A percentile compares a stretch with the other conserved stretches of the same genome.
Evolutionary conservation across 306 rosid species (phyloP).

Genomic region (Corylus avellana): DNA sequence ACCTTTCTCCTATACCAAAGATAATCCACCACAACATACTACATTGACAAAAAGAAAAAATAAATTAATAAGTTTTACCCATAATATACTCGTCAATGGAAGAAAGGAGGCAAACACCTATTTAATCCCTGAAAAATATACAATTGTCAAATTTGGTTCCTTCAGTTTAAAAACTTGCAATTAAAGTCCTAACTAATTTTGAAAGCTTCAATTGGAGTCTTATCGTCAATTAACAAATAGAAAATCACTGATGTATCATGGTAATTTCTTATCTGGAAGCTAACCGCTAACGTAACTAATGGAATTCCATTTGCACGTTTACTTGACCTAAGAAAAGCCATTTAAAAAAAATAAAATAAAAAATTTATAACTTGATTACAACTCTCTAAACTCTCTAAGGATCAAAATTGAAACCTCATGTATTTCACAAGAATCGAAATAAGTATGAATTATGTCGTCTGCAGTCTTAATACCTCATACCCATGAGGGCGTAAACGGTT

Average conservation of each 20-base stretch:
- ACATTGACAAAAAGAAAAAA: conserved; percentile 31
- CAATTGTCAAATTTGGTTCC: background rate
- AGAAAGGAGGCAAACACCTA: background rate
- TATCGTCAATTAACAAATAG: background rate
- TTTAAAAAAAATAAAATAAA: no score
- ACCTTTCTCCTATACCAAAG: conserved; percentile 91
- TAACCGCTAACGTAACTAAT: no score
- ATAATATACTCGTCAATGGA: background rate
- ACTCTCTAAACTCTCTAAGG: background rate
- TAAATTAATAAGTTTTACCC: background rate
- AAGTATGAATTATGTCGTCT: background rate
- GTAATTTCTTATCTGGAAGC: background rate
- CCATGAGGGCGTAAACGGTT: conserved; percentile 56
- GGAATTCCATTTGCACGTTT: background rate
- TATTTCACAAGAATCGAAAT: background rate
- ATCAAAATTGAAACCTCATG: background rate
- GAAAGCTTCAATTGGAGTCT: background rate
- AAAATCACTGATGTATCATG: background rate
- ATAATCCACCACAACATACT: conserved; percentile 96
- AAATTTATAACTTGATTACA: background rate
- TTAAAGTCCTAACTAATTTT: background rate
- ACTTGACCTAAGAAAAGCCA: background rate
- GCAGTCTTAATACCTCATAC: conserved; percentile 60
- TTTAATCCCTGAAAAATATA: background rate
- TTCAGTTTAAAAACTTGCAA: background rate